phyloP scores from a whole-genome alignment of 1,139 yeast genomes.

The Candida smagusa region DNA sequence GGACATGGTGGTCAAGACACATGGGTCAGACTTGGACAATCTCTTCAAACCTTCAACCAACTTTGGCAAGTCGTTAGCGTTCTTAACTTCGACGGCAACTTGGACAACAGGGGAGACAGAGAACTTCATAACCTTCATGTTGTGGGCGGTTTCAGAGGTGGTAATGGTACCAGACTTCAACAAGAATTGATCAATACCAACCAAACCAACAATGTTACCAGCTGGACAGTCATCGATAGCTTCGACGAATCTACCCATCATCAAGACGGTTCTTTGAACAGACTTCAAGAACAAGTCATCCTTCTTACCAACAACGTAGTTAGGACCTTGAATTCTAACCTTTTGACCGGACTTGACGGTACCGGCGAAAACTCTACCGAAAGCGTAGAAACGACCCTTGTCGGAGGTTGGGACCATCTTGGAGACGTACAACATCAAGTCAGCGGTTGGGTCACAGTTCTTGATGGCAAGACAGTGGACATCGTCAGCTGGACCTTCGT shows the following conservation, averaged over 20 bases:
- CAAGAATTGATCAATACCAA: constrained; percentile 99
- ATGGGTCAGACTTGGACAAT: constrained; percentile 98
- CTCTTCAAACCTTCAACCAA: constrained; percentile 99
- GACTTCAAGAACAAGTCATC: constrained; percentile 96
- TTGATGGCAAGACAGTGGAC: constrained; percentile 86
- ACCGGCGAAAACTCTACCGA: constrained; percentile 99
- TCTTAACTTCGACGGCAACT: constrained; percentile 99
- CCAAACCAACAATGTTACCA: constrained; percentile 99
- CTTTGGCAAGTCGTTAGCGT: constrained; percentile 99
- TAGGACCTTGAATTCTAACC: constrained; percentile 99
- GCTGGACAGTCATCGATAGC: constrained; percentile 99
- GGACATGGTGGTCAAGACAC: constrained; percentile 84
- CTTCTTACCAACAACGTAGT: constrained; percentile 98
- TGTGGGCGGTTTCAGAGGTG: constrained; percentile 95
- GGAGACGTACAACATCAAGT: constrained; percentile 98
- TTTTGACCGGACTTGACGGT: constrained; percentile 98
- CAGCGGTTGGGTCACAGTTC: constrained; percentile 98
- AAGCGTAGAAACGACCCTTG: constrained; percentile 99
- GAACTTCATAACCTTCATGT: constrained; percentile 99
- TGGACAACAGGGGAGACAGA: constrained; percentile 99
- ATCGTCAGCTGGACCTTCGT: constrained; percentile 99
- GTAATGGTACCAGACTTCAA: constrained; percentile 99
- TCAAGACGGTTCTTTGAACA: constrained; percentile 97
- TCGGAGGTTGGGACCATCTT: constrained; percentile 99
- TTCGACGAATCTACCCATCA: constrained; percentile 99